Base-by-base conservation (phyloP, 2,329 filamentous ascomycete genomes). In the Lithohypha guttulata region DNA sequence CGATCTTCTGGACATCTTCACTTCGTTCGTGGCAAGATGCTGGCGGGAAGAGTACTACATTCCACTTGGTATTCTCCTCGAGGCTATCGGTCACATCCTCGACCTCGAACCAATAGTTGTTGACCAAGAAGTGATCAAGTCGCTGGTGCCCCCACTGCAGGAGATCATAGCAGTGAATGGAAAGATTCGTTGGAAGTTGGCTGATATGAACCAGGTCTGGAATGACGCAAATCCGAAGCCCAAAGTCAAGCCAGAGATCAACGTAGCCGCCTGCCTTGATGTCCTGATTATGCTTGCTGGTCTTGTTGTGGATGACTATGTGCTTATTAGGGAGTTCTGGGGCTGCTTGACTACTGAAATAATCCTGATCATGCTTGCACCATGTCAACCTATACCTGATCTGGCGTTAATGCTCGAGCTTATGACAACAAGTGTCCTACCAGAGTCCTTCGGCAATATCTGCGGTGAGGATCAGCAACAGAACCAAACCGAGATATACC, bases 311-410 rank as follows among this genome's bases (percentile, higher is more conserved):
- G 60, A 65, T 13, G 47, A 50, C 9, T 14, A 27, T 2, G 56
- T 59, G 2, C 60, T 66, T 2, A 55, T 63, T 15, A 53, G 58
- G 13, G 57, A 53, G 9, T 71, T 79, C 49, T 80, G 76, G 76
- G 59, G 60, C 21, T 55, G 59, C n/a, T 68, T 79, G 42, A 64
- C 69, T 9, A 69, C 68, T 40, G 68, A 70, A 22, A 75, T 75
- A 49, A 62, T 72, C n/a, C 55, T 77, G 21, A 64, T 77, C 53
- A 70, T 77, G 55, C 59, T 79, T 4, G 70, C 71, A 48, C 68
- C 67, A 44, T 67, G 68, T 27, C 74, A 78, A 42, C 70, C 68
- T 5, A 58, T 74, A n/a, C 52, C 59, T 5, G 70, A 77, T 31
- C 72, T 79, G 32, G 61, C 61, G 2, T 54, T 74, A 13, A 69